These are phyloP conservation scores for Phascolomyces articulosus DNA, from an alignment of 371 early-diverging fungal species.

Conservation along the genomic window DNA sequence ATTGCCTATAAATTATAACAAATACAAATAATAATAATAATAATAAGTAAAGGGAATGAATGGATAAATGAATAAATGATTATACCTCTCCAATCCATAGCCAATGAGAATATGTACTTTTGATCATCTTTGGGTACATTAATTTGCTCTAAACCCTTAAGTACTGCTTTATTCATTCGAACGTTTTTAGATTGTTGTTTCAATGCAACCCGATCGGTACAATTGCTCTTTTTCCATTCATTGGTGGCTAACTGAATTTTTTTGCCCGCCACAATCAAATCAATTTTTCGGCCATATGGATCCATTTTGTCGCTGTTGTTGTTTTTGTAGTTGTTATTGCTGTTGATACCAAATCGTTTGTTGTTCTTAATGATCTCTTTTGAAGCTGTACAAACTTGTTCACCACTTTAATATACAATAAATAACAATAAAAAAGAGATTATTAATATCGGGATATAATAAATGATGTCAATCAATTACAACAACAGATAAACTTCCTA, in stretches of 20 bases:
- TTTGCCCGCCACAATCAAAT: slow-evolving; percentile 2
- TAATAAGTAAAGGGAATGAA: neutral
- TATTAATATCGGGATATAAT: neutral
- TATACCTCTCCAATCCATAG: slow-evolving; percentile 14
- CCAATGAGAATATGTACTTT: neutral
- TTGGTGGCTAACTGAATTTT: neutral
- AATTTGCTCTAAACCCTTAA: neutral
- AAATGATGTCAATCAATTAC: too few species aligned
- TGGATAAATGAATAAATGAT: neutral
- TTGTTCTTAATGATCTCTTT: neutral
- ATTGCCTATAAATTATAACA: slow-evolving; percentile 1
- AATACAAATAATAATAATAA: neutral
- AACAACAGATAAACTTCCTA: neutral
- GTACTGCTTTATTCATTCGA: slow-evolving; percentile 13
- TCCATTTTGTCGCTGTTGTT: neutral
- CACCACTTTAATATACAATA: slow-evolving; percentile 3
- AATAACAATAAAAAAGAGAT: neutral
- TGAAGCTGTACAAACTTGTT: slow-evolving; percentile 8
- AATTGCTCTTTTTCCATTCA: slow-evolving; percentile 6
- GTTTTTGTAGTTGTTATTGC: too few species aligned
- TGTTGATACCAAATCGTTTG: slow-evolving; percentile 3
- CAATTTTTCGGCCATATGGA: slow-evolving; percentile 2
- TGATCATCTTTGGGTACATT: neutral
- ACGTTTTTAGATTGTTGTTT: slow-evolving; percentile 15
- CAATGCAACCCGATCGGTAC: neutral